Conservation (phyloP, 192 early-diverging fungal genomes). For the Cladochytrium replicatum region DNA sequence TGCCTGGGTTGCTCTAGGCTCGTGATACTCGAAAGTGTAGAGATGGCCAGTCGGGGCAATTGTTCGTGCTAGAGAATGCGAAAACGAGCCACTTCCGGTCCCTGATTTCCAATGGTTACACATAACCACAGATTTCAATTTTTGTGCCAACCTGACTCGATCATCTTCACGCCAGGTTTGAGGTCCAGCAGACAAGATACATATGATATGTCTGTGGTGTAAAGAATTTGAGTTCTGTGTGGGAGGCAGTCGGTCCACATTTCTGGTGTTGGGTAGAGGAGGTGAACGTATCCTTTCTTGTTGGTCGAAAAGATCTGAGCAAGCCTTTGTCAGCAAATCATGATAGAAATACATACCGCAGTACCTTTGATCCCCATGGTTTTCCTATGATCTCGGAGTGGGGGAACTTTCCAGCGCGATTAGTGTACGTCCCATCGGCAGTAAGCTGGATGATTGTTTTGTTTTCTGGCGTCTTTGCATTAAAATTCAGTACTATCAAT, state of each 20-base stretch:
- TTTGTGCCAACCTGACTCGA: conserved; percentile 62
- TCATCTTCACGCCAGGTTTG: conserved; percentile 70
- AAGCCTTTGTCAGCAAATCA: conserved; percentile 2
- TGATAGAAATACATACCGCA: neutral
- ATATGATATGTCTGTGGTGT: conserved; percentile 89
- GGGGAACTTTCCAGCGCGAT: conserved; percentile 68
- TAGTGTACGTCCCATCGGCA: conserved; percentile 54
- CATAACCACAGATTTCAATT: neutral
- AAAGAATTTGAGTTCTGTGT: conserved; percentile 95
- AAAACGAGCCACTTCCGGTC: conserved; percentile 95
- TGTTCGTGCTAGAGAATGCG: conserved; percentile 84
- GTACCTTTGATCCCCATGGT: conserved; percentile 70
- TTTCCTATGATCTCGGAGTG: conserved; percentile 82
- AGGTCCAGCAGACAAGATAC: conserved; percentile 73
- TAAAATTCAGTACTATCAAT: neutral
- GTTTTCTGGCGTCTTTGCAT: conserved; percentile 52
- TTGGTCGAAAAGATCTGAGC: conserved; percentile 45
- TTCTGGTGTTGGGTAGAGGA: conserved; percentile 88
- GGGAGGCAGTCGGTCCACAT: conserved; percentile 89
- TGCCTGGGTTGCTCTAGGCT: conserved; percentile 52
- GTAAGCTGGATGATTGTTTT: conserved; percentile 56
- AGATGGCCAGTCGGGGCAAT: conserved; percentile 78
- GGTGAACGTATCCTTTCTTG: conserved; percentile 65
- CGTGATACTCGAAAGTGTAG: conserved; percentile 93
- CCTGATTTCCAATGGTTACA: conserved; percentile 19